These are phyloP conservation scores for Nicotiana tabacum DNA, from an alignment of 257 asterid species.

Conservation along the genomic window DNA sequence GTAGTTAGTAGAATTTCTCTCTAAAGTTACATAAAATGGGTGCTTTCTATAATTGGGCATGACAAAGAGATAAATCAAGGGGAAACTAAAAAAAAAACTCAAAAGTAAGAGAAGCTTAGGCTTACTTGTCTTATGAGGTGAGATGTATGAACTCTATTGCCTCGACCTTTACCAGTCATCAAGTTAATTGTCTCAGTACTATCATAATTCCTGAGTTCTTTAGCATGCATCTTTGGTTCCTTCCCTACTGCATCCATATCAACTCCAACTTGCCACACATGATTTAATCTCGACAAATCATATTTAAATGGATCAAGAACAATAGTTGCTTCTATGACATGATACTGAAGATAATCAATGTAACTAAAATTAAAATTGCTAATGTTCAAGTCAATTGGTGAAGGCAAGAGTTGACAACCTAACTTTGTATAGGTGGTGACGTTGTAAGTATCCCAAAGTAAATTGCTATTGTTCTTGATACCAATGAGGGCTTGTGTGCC, in stretches of 20 bases:
- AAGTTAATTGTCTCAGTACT: slow-evolving; percentile 37
- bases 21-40: too few relatives aligned
- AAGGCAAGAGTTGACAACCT: slow-evolving; percentile 40
- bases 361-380: slow-evolving; percentile 9
- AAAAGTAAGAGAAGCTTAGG: neutral
- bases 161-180: neutral
- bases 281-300: slow-evolving; percentile 15
- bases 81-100: too few relatives aligned
- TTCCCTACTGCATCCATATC: neutral
- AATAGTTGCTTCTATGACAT: slow-evolving; percentile 32
- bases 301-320: slow-evolving; percentile 27
- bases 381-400: slow-evolving; percentile 24
- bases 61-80: too few relatives aligned
- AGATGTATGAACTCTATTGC: slow-evolving; percentile 10
- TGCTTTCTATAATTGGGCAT: too few relatives aligned
- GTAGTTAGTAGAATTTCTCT: too few relatives aligned
- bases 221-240: slow-evolving; percentile 35
- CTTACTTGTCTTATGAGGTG: slow-evolving; percentile 34
- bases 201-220: slow-evolving; percentile 27
- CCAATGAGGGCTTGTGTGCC: slow-evolving; percentile 62
- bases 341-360: neutral
- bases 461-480: slow-evolving; percentile 15
- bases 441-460: slow-evolving; percentile 18
- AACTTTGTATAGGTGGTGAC: slow-evolving; percentile 27
- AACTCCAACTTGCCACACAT: slow-evolving; percentile 57